Evolutionary conservation across 2,329 filamentous ascomycete species (phyloP).

Genomic region (Pseudocercospora musae): DNA sequence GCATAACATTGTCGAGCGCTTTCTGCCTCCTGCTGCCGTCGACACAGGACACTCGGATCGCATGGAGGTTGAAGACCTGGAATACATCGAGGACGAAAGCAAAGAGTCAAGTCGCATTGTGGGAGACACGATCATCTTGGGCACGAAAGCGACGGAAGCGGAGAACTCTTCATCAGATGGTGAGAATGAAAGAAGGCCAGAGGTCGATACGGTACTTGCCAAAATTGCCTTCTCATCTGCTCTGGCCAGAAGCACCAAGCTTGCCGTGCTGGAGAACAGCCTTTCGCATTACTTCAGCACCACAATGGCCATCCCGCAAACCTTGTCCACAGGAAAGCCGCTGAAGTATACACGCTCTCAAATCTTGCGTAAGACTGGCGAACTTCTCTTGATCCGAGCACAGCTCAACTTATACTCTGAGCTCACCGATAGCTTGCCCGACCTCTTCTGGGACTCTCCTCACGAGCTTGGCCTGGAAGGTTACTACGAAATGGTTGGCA

Average conservation of each 20-base stretch:
- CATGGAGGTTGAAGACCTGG: slow-evolving; percentile 83
- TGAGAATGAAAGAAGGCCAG: slow-evolving; percentile 15
- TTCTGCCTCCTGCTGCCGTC: slow-evolving; percentile 68
- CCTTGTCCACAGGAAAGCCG: slow-evolving; percentile 66
- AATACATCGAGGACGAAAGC: slow-evolving; percentile 73
- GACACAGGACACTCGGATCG: slow-evolving; percentile 65
- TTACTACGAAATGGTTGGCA: slow-evolving; percentile 92
- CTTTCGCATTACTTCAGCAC: slow-evolving; percentile 82
- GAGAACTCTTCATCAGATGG: slow-evolving; percentile 1
- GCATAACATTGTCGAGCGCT: slow-evolving; percentile 64
- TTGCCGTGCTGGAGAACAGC: slow-evolving; percentile 83
- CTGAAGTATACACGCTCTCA: slow-evolving; percentile 67
- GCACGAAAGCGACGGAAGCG: slow-evolving; percentile 57
- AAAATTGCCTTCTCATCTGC: slow-evolving; percentile 97
- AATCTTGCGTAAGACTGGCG: slow-evolving; percentile 89
- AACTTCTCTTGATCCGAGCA: slow-evolving; percentile 82
- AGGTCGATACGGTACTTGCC: slow-evolving; percentile 66
- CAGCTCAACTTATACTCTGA: slow-evolving; percentile 97
- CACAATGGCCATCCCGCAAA: slow-evolving; percentile 75
- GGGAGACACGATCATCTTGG: slow-evolving; percentile 84
- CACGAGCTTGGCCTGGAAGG: slow-evolving; percentile 87
- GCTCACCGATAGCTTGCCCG: slow-evolving; percentile 88
- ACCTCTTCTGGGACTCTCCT: slow-evolving; percentile 92
- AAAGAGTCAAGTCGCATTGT: slow-evolving; percentile 74
- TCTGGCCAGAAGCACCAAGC: slow-evolving; percentile 85